Evolutionary conservation across 495 filamentous ascomycete species (phyloP).

Genomic region (Hypoxylon rickii): DNA sequence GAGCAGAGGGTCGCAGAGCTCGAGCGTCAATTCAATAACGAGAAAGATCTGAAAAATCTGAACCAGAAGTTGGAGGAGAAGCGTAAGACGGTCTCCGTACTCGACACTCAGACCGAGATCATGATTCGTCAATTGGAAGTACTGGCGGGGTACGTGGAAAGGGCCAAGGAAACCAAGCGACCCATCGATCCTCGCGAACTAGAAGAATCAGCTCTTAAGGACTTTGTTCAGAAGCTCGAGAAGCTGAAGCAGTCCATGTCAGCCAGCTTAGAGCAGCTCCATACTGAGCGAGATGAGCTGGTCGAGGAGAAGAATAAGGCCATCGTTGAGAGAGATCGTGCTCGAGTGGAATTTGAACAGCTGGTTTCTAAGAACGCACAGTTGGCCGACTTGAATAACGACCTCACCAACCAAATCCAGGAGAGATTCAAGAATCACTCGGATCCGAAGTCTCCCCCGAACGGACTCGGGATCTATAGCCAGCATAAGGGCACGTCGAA

Average conservation of each 20-base stretch:
- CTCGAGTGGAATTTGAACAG: conserved; percentile 92
- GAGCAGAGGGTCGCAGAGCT: conserved; percentile 82
- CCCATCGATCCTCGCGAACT: conserved; percentile 75
- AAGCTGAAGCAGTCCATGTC: conserved; percentile 79
- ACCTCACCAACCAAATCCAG: conserved; percentile 91
- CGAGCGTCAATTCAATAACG: conserved; percentile 69
- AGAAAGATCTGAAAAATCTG: conserved; percentile 79
- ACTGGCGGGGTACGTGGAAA: conserved; percentile 66
- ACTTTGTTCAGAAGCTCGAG: conserved; percentile 86
- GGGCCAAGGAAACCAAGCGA: conserved; percentile 72
- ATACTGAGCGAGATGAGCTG: conserved; percentile 78
- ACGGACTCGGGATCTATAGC: conserved; percentile 86
- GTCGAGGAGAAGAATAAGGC: conserved; percentile 80
- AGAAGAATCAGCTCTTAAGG: conserved; percentile 81
- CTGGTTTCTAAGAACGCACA: conserved; percentile 92
- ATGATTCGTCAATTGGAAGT: conserved; percentile 90
- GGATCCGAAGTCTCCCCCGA: conserved; percentile 57
- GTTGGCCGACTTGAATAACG: conserved; percentile 90
- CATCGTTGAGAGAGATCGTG: conserved; percentile 82
- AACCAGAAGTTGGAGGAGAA: conserved; percentile 90
- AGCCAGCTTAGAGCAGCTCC: conserved; percentile 79
- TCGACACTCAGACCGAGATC: conserved; percentile 94
- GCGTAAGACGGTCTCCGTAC: conserved; percentile 91
- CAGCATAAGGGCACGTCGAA: conserved; percentile 74
- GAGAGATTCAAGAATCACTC: conserved; percentile 78